Conservation (phyloP, 169 alveolate genomes). For the Plasmodium yoelii region DNA sequence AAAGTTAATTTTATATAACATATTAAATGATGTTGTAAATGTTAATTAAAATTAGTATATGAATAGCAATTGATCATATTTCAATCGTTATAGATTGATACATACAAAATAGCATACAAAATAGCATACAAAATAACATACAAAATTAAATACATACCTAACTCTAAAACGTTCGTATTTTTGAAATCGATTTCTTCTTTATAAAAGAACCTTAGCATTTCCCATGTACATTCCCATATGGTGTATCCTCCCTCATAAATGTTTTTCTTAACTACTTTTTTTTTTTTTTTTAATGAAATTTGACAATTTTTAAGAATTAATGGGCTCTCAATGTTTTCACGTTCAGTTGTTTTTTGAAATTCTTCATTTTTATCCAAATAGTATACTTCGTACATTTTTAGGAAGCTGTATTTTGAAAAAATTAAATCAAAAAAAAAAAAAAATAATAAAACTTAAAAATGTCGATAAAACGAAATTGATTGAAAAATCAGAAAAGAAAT, state of each 20-base stretch:
- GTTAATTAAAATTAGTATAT: background rate
- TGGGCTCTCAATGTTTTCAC: constrained; percentile 35
- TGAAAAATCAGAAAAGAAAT: too few relatives aligned
- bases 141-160: constrained; percentile 24
- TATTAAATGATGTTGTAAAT: background rate
- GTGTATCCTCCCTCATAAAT: constrained; percentile 73
- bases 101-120: background rate
- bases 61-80: background rate
- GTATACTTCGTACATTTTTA: constrained; percentile 59
- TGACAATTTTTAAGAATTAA: constrained; percentile 39
- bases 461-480: too few relatives aligned
- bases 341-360: constrained; percentile 55
- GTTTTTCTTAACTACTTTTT: constrained; percentile 35
- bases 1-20: background rate
- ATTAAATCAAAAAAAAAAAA: background rate
- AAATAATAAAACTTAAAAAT: background rate
- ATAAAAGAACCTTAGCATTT: constrained; percentile 52
- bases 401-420: background rate
- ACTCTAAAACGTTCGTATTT: constrained; percentile 50
- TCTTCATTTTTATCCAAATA: constrained; percentile 48
- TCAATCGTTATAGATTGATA: background rate
- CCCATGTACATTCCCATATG: constrained; percentile 78
- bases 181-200: constrained; percentile 33
- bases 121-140: background rate
- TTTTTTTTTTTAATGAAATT: constrained; percentile 33